Evolutionary conservation across 176 grass and related monocot genomes (phyloP), one percentile per base, ranked within the genome.

Genomic region (Phoenix dactylifera): DNA sequence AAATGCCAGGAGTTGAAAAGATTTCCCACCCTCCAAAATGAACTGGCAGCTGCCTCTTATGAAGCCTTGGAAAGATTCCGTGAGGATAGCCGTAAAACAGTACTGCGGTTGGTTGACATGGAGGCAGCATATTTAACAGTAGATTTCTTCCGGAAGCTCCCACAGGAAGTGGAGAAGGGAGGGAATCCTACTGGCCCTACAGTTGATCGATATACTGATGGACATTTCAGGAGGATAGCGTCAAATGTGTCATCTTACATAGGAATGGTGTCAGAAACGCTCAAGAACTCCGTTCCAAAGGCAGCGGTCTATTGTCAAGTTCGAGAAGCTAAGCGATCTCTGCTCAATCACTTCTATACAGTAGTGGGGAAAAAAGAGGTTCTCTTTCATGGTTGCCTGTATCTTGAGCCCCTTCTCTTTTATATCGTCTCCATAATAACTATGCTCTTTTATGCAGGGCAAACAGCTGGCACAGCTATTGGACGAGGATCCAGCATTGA

Each of bases 271-370:
- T 89, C 86, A 26, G 87, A 83, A 60, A 85, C 87, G 1, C 66
- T 96, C 63, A 96, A 72, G 76, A 96, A 96, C 83, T 79, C 83
- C 62, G 90, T 96, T 50, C 92, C 92, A 17, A 96, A 96, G 64
- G 70, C 92, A 49, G 87, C 82, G 65, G 92, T 96, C 55, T 78
- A 90, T 51, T 87, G 87, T 61, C 92, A 96, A 81, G 92, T 96
- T 62, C 81, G 76, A 24, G 92, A 96, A 80, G 92, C 92, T 63
- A 96, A 90, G 60, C 71, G 92, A 3, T 77, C 72, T 18, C 72
- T 96, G 69, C 78, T 96, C 57, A 90, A 85, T 22, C 54, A 80
- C 50, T 96, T 96, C 64, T 96, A 96, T 58, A 79, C 74, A 65
- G 86, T 85, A 84, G 81, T 96, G 64, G 81, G 87, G 22, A 74